Conservation (phyloP, 1,139 yeast genomes). For the Geotrichum restrictum region DNA sequence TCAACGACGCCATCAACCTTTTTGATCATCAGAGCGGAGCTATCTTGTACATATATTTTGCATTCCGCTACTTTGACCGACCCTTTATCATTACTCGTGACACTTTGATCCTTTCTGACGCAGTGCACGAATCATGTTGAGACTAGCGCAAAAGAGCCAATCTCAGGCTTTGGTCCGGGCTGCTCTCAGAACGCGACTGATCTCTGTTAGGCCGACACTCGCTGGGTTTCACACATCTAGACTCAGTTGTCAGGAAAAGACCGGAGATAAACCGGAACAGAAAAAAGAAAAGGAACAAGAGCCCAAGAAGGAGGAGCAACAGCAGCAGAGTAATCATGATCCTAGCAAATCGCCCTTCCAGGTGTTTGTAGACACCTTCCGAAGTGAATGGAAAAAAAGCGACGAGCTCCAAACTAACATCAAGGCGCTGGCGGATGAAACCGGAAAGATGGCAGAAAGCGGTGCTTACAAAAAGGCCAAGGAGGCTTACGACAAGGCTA, state of each 20-base stretch:
- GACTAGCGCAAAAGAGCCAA: slow-evolving; percentile 14
- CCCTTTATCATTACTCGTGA: not conserved
- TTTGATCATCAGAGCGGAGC: slow-evolving; percentile 5
- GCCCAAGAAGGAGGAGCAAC: slow-evolving; percentile 19
- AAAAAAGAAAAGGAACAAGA: not conserved
- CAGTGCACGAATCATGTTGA: slow-evolving; percentile 13
- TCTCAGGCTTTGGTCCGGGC: slow-evolving; percentile 13
- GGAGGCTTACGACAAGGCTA: slow-evolving; percentile 87
- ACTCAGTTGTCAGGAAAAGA: not conserved
- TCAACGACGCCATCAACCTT: not conserved
- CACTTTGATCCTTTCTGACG: not conserved
- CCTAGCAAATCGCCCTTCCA: slow-evolving; percentile 71
- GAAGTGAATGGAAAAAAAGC: slow-evolving; percentile 83
- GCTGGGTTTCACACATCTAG: slow-evolving; percentile 19
- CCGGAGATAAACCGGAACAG: slow-evolving; percentile 11
- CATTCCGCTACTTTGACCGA: slow-evolving; percentile 6
- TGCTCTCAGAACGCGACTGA: slow-evolving; percentile 13
- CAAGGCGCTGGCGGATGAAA: slow-evolving; percentile 92
- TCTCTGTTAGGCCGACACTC: slow-evolving; percentile 2
- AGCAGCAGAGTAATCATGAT: slow-evolving; percentile 18
- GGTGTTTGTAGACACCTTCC: slow-evolving; percentile 90
- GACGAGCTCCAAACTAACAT: slow-evolving; percentile 87
- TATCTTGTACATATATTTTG: slow-evolving; percentile 7
- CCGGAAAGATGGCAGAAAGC: slow-evolving; percentile 90
- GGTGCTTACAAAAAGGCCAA: slow-evolving; percentile 91